A percentile compares a stretch with the other conserved stretches of the same genome.
phyloP scores from a whole-genome alignment of 805 yeast genomes.

The Suhomyces kilbournensis region DNA sequence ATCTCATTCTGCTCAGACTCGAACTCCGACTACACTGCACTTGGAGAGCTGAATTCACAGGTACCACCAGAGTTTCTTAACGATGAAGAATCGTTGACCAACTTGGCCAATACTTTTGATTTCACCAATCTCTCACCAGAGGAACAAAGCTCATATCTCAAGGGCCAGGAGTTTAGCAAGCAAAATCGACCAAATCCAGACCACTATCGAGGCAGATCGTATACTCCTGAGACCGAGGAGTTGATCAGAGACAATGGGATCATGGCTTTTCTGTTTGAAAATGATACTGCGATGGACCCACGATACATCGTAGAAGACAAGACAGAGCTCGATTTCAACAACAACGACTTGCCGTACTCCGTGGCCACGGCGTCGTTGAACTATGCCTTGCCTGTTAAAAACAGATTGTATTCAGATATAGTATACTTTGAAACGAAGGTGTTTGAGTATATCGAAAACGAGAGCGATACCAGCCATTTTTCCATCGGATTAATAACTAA shows the following conservation, averaged over 20 bases:
- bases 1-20: not conserved
- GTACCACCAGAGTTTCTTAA: slow-evolving; percentile 39
- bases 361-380: slow-evolving; percentile 40
- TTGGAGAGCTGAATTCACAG: slow-evolving; percentile 8
- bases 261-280: slow-evolving; percentile 40
- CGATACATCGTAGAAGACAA: slow-evolving; percentile 38
- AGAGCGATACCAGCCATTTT: slow-evolving; percentile 45
- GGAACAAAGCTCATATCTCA: slow-evolving; percentile 35
- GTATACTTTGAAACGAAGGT: slow-evolving; percentile 62
- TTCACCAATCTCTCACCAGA: slow-evolving; percentile 38
- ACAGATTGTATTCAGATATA: slow-evolving; percentile 32
- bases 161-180: slow-evolving; percentile 33
- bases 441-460: slow-evolving; percentile 25
- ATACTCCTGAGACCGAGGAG: slow-evolving; percentile 18
- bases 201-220: slow-evolving; percentile 33
- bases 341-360: slow-evolving; percentile 38
- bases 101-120: slow-evolving; percentile 36
- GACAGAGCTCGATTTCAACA: slow-evolving; percentile 35
- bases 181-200: slow-evolving; percentile 29
- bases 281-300: slow-evolving; percentile 28
- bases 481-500: slow-evolving; percentile 66
- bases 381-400: slow-evolving; percentile 36
- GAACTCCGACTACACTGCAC: slow-evolving; percentile 4
- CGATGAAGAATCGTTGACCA: slow-evolving; percentile 36
- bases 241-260: slow-evolving; percentile 32